Base-by-base conservation (phyloP, 2,329 filamentous ascomycete genomes). In the Neopestalotiopsis rosae region DNA sequence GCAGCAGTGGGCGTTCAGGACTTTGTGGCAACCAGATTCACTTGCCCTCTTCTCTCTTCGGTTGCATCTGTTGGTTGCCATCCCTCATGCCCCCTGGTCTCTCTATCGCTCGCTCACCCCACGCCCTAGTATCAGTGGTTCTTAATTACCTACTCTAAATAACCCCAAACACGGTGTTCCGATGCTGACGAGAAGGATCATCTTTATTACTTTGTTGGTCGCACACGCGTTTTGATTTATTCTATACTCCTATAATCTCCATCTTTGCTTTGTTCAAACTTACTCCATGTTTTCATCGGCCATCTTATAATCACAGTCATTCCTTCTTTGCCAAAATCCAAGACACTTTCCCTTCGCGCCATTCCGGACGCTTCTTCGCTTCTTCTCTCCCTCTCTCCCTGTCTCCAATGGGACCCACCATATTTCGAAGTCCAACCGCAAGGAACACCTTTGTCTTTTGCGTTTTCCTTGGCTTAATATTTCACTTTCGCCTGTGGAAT, bases 361-460 rank as follows among this genome's bases (percentile, higher is more conserved):
- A 28, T 28, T 28, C 24, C 24, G 24, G 24, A 28, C 24, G 24
- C n/a, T 52, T 52, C 9, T 20, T 52, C 45, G 14, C 45, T 52
- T 10, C 14, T 17, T 52, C n/a, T 14, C 45, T 52, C n/a, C 17
- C 45, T n/a, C 9, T 3, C 45, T 52, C 45, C n/a, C 45, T n/a
- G 17, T 24, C 17, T 20, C 45, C 17, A 52, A 52, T 52, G 45
- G 45, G 45, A 17, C n/a, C 45, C 45, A 52, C 45, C 45, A 52
- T 52, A 17, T 52, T 52, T 17, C 45, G 45, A 52, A 20, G 45
- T 52, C 45, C 45, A 20, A 52, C 45, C 45, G 45, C 45, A 24
- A 52, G 45, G n/a, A 52, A 52, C 45, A 52, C 45, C 45, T 52
- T 52, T 52, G 45, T 52, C 57, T 61, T 32, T 61, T 61, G 32